phyloP scores from a whole-genome alignment of 2,329 filamentous ascomycete genomes.

The Leptosphaerulina australis region DNA sequence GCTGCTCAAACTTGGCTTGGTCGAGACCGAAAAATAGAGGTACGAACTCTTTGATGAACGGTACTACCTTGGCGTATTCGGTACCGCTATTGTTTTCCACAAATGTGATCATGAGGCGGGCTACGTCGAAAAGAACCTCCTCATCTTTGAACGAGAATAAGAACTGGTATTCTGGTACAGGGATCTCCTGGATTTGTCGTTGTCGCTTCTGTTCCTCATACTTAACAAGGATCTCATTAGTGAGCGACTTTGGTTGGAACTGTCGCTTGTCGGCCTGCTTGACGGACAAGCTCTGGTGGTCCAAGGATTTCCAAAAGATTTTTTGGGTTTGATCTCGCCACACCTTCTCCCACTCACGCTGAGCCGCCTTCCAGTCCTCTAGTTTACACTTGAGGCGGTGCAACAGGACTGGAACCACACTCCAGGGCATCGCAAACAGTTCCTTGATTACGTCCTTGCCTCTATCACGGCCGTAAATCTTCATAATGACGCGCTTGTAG shows the following conservation, averaged over 20 bases:
- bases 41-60: slow-evolving; percentile 59
- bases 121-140: slow-evolving; percentile 59
- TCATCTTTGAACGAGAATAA: slow-evolving; percentile 70
- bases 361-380: slow-evolving; percentile 96
- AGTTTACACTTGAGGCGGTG: slow-evolving; percentile 92
- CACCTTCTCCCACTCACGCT: slow-evolving; percentile 98
- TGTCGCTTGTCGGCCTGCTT: slow-evolving; percentile 90
- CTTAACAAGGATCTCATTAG: slow-evolving; percentile 88
- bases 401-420: slow-evolving; percentile 86
- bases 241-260: slow-evolving; percentile 86
- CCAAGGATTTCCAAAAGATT: slow-evolving; percentile 94
- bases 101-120: slow-evolving; percentile 53
- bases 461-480: slow-evolving; percentile 86
- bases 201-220: slow-evolving; percentile 86
- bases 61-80: slow-evolving; percentile 53
- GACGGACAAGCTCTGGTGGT: slow-evolving; percentile 92
- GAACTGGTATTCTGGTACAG: slow-evolving; percentile 73
- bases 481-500: slow-evolving; percentile 96
- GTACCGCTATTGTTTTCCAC: slow-evolving; percentile 51
- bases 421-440: slow-evolving; percentile 82
- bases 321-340: slow-evolving; percentile 95
- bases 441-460: slow-evolving; percentile 86
- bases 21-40: slow-evolving; percentile 59
- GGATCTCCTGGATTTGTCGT: slow-evolving; percentile 64
- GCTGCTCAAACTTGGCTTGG: slow-evolving; percentile 65